Percentiles rank a stretch among this genome's conserved stretches.
phyloP scores from a whole-genome alignment of 768 basidiomycete species.

The Leccinum subgranulosum region DNA sequence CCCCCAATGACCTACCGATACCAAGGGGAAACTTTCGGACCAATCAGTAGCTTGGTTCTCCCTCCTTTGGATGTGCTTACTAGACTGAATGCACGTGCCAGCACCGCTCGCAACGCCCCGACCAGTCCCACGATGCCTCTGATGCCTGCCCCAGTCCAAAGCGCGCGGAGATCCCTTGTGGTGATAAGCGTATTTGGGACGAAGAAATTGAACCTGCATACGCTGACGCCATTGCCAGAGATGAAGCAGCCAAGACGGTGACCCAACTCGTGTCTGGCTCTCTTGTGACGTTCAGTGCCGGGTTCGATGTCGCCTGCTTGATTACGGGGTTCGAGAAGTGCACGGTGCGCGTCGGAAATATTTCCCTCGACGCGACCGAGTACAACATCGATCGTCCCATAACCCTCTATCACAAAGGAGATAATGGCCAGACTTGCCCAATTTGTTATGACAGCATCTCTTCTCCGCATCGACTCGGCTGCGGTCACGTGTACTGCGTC shows the following conservation, averaged over 20 bases:
- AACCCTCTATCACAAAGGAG: slow-evolving; percentile 35
- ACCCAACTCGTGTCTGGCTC: slow-evolving; percentile 44
- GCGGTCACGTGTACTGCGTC: slow-evolving; percentile 67
- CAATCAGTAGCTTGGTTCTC: not conserved
- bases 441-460: slow-evolving; percentile 47
- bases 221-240: slow-evolving; percentile 15
- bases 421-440: slow-evolving; percentile 39
- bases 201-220: not conserved
- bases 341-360: slow-evolving; percentile 42
- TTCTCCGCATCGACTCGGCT: slow-evolving; percentile 49
- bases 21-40: not conserved
- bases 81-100: not conserved
- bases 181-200: not conserved
- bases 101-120: not conserved
- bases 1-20: not conserved
- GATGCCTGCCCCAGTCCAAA: slow-evolving; percentile 22
- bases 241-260: slow-evolving; percentile 42
- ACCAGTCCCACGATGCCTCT: slow-evolving; percentile 5
- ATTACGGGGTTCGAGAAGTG: slow-evolving; percentile 53
- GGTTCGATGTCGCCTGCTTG: slow-evolving; percentile 43
- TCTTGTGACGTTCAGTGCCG: slow-evolving; percentile 49
- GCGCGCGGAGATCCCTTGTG: slow-evolving; percentile 19
- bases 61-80: not conserved
- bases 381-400: slow-evolving; percentile 45
- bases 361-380: slow-evolving; percentile 39